Evolutionary conservation across 176 grass and related monocot genomes (phyloP).

Genomic region (Aegilops umbellulata): DNA sequence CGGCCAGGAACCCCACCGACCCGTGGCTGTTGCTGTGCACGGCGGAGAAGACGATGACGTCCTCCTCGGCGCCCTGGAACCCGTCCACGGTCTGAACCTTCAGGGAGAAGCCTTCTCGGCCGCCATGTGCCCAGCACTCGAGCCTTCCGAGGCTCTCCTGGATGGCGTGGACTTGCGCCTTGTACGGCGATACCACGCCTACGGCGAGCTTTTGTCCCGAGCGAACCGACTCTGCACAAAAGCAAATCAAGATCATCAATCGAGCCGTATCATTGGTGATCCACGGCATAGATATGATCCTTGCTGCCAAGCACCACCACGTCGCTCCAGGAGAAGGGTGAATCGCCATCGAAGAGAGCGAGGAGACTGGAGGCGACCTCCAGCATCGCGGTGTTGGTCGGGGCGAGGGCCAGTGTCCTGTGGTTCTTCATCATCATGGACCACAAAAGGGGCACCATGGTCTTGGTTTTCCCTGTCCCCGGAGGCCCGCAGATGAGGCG

Average conservation of each 20-base stretch:
- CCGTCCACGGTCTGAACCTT: slow-evolving; percentile 61
- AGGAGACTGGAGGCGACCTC: slow-evolving; percentile 47
- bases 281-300: slow-evolving; percentile 1
- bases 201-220: neutral
- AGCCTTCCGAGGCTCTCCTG: slow-evolving; percentile 31
- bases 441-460: slow-evolving; percentile 24
- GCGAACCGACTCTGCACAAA: slow-evolving; percentile 9
- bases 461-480: slow-evolving; percentile 72
- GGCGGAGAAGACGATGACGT: slow-evolving; percentile 57
- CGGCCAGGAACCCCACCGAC: slow-evolving; percentile 45
- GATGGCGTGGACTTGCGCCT: slow-evolving; percentile 32
- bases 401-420: slow-evolving; percentile 41
- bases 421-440: neutral
- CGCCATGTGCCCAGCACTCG: neutral
- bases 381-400: slow-evolving; percentile 50
- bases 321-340: slow-evolving; percentile 1
- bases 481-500: slow-evolving; percentile 66
- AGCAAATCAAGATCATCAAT: neutral
- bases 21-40: slow-evolving; percentile 48
- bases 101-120: neutral
- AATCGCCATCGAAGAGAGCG: neutral
- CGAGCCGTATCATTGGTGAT: neutral
- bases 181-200: slow-evolving; percentile 57
- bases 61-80: slow-evolving; percentile 68
- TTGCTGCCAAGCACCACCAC: slow-evolving; percentile 54